Percentiles rank a stretch among this genome's conserved stretches.
These are phyloP conservation scores for Stachybotrys elegans DNA, from an alignment of 2,329 filamentous ascomycete species.

Conservation along the genomic window DNA sequence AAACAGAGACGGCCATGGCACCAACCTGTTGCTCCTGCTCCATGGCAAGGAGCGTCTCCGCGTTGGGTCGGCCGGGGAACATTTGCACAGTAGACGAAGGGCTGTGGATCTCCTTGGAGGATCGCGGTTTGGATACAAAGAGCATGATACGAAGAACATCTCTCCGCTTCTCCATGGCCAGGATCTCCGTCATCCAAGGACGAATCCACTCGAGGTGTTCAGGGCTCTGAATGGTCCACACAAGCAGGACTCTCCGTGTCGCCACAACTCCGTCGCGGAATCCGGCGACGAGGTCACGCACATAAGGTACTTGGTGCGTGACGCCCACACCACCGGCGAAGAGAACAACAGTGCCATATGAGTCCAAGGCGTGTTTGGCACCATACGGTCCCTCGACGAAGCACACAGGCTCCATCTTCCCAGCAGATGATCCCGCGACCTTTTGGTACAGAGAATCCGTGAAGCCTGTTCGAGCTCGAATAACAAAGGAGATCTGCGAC, in stretches of 20 bases:
- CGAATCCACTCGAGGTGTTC: slow-evolving; percentile 82
- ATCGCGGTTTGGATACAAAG: slow-evolving; percentile 69
- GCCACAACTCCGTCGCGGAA: slow-evolving; percentile 65
- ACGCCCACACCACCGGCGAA: slow-evolving; percentile 80
- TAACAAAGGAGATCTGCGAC: slow-evolving; percentile 64
- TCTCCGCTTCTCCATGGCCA: slow-evolving; percentile 68
- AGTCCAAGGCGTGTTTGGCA: slow-evolving; percentile 63
- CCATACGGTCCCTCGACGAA: slow-evolving; percentile 75
- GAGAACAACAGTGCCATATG: slow-evolving; percentile 73
- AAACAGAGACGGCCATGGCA: slow-evolving; percentile 69
- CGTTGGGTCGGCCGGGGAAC: slow-evolving; percentile 75
- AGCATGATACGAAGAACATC: slow-evolving; percentile 73
- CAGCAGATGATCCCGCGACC: slow-evolving; percentile 55
- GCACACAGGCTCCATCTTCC: slow-evolving; percentile 58
- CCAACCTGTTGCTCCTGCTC: slow-evolving; percentile 73
- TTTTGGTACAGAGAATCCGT: slow-evolving; percentile 65
- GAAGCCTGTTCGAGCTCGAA: slow-evolving; percentile 69
- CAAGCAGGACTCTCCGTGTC: slow-evolving; percentile 65
- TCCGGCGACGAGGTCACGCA: slow-evolving; percentile 66
- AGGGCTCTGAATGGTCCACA: slow-evolving; percentile 75
- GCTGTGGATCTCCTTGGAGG: slow-evolving; percentile 76
- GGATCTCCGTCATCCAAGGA: slow-evolving; percentile 77
- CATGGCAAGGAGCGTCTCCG: slow-evolving; percentile 64
- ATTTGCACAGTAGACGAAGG: slow-evolving; percentile 75
- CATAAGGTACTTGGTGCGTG: slow-evolving; percentile 72